phyloP scores from a whole-genome alignment of 139 green algal genomes.

The Coelastrella sp. region DNA sequence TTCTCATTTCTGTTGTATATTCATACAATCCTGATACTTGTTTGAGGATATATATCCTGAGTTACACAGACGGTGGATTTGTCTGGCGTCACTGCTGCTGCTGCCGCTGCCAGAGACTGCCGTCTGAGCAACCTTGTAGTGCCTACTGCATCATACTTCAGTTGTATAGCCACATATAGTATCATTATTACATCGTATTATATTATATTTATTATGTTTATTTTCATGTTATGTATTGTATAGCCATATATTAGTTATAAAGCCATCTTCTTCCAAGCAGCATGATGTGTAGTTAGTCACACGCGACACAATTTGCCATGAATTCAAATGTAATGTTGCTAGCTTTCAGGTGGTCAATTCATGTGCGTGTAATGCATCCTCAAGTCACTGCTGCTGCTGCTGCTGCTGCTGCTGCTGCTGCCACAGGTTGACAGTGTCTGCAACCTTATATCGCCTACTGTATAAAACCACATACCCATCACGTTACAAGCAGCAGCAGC shows the following conservation, averaged over 20 bases:
- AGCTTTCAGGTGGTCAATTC: too few relatives aligned
- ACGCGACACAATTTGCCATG: too few relatives aligned
- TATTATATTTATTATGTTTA: too few relatives aligned
- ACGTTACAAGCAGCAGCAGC: constrained; percentile 6
- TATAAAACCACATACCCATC: constrained; percentile 19
- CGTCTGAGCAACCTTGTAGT: constrained; percentile 30
- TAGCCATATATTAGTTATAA: background rate
- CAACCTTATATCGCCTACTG: constrained; percentile 30
- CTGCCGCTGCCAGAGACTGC: constrained; percentile 12
- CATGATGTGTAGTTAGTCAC: background rate
- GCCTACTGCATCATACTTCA: constrained; percentile 24
- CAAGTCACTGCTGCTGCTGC: constrained; percentile 1
- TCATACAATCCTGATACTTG: too few relatives aligned
- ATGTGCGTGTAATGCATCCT: too few relatives aligned
- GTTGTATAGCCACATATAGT: too few relatives aligned
- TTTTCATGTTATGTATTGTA: too few relatives aligned
- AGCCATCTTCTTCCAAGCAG: background rate
- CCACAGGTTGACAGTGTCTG: constrained; percentile 28
- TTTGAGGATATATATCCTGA: too few relatives aligned
- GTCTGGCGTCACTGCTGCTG: background rate
- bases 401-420: background rate
- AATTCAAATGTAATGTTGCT: too few relatives aligned
- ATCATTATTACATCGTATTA: too few relatives aligned
- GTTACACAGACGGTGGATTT: too few relatives aligned
- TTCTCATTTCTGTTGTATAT: too few relatives aligned